Conservation (phyloP, 106 monocot species). For the Phalaenopsis equestris region DNA sequence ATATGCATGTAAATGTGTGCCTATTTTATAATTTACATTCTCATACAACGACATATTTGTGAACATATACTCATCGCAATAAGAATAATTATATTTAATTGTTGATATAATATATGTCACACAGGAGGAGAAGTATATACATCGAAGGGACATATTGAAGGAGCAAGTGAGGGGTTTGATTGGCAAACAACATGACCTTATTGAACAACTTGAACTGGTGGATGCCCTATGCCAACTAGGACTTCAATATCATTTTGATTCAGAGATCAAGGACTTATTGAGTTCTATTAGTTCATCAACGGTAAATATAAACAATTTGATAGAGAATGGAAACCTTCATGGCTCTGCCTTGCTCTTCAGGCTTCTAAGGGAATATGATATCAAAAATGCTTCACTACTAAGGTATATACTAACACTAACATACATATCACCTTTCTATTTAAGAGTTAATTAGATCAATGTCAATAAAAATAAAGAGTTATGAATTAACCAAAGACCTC, state of each 20-base stretch:
- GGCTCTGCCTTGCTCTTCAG: slow-evolving; percentile 21
- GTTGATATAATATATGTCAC: too few species aligned
- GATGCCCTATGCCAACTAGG: slow-evolving; percentile 21
- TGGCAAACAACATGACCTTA: background rate
- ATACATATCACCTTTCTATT: too few species aligned
- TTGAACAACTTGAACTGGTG: slow-evolving; percentile 12
- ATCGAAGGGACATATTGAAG: slow-evolving; percentile 7
- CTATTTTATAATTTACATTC: too few species aligned
- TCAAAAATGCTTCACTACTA: background rate
- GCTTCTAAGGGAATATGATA: slow-evolving; percentile 20
- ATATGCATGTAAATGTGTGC: too few species aligned
- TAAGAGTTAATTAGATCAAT: too few species aligned
- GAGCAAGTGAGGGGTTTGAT: slow-evolving; percentile 14
- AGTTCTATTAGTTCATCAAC: background rate
- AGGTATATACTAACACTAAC: background rate
- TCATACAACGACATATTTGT: background rate
- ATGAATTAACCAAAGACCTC: too few species aligned
- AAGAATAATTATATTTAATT: too few species aligned
- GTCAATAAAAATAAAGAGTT: too few species aligned
- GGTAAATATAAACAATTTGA: background rate
- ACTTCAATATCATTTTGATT: slow-evolving; percentile 24
- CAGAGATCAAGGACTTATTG: slow-evolving; percentile 18
- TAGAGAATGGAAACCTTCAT: slow-evolving; percentile 1
- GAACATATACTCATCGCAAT: background rate
- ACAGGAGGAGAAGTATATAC: background rate